Conservation (phyloP, 306 rosid genomes). For the Dalbergia cochinchinensis region DNA sequence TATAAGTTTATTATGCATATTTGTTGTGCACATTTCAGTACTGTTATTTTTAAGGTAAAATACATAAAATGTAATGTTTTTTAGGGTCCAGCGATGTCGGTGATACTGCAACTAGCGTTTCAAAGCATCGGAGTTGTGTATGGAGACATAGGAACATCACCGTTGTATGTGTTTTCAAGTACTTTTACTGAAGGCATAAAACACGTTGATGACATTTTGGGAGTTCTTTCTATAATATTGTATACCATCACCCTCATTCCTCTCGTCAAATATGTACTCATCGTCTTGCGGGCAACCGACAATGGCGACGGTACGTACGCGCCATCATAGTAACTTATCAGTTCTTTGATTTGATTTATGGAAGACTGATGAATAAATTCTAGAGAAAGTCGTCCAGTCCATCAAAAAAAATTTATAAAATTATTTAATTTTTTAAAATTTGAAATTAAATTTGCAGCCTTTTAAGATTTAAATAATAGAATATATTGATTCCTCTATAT, state of each 20-base stretch:
- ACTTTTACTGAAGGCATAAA: constrained; percentile 58
- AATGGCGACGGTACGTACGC: constrained; percentile 71
- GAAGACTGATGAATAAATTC: too few species aligned
- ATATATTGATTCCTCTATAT: too few species aligned
- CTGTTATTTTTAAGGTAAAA: too few species aligned
- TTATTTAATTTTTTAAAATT: too few species aligned
- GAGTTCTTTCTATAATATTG: constrained; percentile 67
- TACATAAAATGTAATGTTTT: neutral
- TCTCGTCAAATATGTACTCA: constrained; percentile 62
- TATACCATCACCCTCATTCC: constrained; percentile 75
- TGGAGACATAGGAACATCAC: constrained; percentile 84
- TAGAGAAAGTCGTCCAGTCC: too few species aligned
- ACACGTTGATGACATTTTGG: constrained; percentile 67
- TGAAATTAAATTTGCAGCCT: too few species aligned
- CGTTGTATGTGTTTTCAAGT: constrained; percentile 65
- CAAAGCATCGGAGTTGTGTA: constrained; percentile 79
- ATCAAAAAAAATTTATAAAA: too few species aligned
- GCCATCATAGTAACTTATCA: neutral
- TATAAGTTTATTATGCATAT: too few species aligned
- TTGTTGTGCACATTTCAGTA: too few species aligned
- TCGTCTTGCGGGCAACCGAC: constrained; percentile 69
- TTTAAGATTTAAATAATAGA: too few species aligned
- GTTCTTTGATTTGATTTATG: too few species aligned
- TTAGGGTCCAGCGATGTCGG: constrained; percentile 54
- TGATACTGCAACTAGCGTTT: constrained; percentile 68